Percentiles rank a stretch among this genome's conserved stretches.
These are phyloP conservation scores for Psidium friedrichsthalianum DNA, from an alignment of 345 rosid genomes.

Conservation along the genomic window DNA sequence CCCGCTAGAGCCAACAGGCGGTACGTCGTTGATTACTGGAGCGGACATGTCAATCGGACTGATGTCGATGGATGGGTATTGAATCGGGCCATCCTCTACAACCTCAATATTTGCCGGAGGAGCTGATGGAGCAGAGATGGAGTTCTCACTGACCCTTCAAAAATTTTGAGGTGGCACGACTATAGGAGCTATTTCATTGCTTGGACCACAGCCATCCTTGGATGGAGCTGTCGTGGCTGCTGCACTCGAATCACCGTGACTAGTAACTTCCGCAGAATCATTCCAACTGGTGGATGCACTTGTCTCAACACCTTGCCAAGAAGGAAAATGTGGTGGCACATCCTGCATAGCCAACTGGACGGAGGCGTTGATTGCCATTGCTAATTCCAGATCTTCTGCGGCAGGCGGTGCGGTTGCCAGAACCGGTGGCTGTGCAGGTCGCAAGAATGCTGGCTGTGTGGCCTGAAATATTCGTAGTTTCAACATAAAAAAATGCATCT, in stretches of 20 bases:
- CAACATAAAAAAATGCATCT: not conserved
- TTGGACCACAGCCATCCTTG: not conserved
- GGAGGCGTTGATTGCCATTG: conserved; percentile 72
- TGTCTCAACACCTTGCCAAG: conserved; percentile 20
- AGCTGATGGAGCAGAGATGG: conserved; percentile 39
- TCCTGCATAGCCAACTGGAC: conserved; percentile 45
- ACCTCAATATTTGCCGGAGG: conserved; percentile 39
- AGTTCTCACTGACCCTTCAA: not conserved
- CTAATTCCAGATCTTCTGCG: conserved; percentile 50
- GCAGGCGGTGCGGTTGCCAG: conserved; percentile 63
- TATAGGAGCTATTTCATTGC: not conserved
- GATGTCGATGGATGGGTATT: conserved; percentile 68
- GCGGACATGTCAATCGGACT: conserved; percentile 32
- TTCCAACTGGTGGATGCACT: conserved; percentile 34
- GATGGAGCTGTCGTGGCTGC: not conserved
- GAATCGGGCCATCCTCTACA: conserved; percentile 53
- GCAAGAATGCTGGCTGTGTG: conserved; percentile 58
- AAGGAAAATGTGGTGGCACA: conserved; percentile 14
- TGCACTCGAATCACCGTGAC: not conserved
- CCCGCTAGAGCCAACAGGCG: conserved; percentile 9
- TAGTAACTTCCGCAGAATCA: not conserved
- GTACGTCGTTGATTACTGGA: conserved; percentile 9
- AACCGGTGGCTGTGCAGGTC: conserved; percentile 17
- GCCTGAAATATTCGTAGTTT: conserved; percentile 29
- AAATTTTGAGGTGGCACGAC: not conserved